Base-by-base conservation (phyloP, 768 basidiomycete species). In the Serpula lacrymans region DNA sequence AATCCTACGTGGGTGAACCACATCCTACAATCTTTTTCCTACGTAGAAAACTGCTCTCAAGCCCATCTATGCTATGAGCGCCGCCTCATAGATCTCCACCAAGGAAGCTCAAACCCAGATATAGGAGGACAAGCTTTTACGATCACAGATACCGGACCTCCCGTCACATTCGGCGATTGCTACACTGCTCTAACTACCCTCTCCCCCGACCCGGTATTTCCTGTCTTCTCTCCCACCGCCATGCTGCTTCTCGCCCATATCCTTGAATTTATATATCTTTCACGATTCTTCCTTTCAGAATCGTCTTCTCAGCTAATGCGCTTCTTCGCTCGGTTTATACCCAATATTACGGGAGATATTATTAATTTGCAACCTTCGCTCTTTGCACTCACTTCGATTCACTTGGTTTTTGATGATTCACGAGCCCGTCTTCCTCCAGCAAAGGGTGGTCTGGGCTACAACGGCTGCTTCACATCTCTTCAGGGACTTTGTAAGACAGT, bases 61-160 rank as follows among this genome's bases (percentile, higher is more conserved):
- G 80, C 84, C 0, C 87, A 89, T 54, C 62, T 88, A 14, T 74
- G 72, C 49, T 88, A 88, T 58, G 86, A 89, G 59, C 72, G 71
- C 43, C 77, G 84, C 11, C 75, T 89, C 24, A 63, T 84, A 38
- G 84, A 85, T 39, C 47, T 63, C 30, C 53, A 55, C 41, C 66
- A 64, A 41, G 71, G 68, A 37, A 52, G 53, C 22, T 30, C 48
- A 30, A 58, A 71, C 47, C 80, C 83, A 1, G 83, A 88, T 55
- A 77, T 89, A 36, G 83, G 86, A 10, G 87, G 87, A 2, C 77
- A 84, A 50, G 74, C 79, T 2, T 89, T 87, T 62, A 66, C 63
- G 22, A 57, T 88, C 39, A 70, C 78, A 1, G 84, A 89, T 54
- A 72, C 82, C 1, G 83, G 83, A 6, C 75, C 77, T 0, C 72